Conservation (phyloP, 106 monocot genomes). For the Apostasia ramifera region DNA sequence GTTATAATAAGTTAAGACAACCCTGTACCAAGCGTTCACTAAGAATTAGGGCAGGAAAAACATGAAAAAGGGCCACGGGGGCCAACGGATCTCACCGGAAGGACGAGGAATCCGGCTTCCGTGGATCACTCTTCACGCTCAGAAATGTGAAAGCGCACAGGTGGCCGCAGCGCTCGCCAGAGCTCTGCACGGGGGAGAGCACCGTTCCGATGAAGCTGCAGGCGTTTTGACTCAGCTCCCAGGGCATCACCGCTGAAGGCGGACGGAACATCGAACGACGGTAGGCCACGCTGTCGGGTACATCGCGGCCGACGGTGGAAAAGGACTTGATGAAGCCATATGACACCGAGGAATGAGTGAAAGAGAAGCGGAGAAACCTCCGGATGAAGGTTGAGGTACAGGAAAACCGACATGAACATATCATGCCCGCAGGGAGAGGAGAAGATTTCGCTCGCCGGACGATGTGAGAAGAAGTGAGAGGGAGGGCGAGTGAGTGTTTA, state of each 20-base stretch:
- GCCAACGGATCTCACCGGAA: conserved; percentile 30
- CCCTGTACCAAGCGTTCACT: no score
- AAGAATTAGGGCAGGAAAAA: not conserved
- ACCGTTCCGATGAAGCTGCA: conserved; percentile 71
- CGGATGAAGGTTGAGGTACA: not conserved
- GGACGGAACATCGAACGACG: conserved; percentile 31
- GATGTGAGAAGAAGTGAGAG: not conserved
- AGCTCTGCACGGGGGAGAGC: conserved; percentile 14
- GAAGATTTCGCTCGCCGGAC: not conserved
- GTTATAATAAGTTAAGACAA: no score
- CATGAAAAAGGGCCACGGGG: not conserved
- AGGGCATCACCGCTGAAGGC: conserved; percentile 16
- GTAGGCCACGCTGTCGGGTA: conserved; percentile 24
- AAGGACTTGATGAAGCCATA: not conserved
- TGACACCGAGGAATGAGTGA: not conserved
- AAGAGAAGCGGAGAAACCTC: conserved; percentile 6
- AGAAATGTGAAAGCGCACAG: conserved; percentile 38
- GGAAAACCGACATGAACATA: not conserved
- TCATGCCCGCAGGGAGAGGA: conserved; percentile 1
- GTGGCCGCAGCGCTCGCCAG: not conserved
- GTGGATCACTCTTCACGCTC: conserved; percentile 21
- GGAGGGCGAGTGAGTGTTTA: not conserved
- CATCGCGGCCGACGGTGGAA: not conserved
- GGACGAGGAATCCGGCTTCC: conserved; percentile 6
- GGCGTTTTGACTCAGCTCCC: conserved; percentile 9